Conservation (phyloP, 305 asterid species). For the Fraxinus paxiana region DNA sequence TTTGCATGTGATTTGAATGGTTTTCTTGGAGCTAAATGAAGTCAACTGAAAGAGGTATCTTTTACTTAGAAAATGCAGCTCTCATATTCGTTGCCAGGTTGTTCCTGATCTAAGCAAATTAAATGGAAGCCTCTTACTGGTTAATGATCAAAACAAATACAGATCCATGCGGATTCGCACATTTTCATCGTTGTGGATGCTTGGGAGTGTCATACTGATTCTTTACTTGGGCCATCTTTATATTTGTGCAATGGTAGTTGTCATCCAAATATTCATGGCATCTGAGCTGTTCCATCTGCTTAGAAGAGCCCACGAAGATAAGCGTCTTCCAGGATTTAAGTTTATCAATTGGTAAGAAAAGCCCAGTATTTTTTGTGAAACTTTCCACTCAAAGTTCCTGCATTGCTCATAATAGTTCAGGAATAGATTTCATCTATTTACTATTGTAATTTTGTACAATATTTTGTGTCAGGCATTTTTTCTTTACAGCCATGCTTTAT, state of each 20-base stretch:
- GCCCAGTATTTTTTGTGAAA: background rate
- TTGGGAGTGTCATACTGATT: slow-evolving; percentile 54
- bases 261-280: slow-evolving; percentile 77
- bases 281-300: slow-evolving; percentile 72
- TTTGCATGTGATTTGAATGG: background rate
- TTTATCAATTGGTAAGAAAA: slow-evolving; percentile 65
- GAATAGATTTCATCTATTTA: background rate
- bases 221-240: slow-evolving; percentile 82
- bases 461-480: slow-evolving; percentile 60
- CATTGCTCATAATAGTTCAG: slow-evolving; percentile 13
- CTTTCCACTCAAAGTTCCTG: background rate
- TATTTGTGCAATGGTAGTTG: slow-evolving; percentile 69
- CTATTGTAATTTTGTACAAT: background rate
- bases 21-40: background rate
- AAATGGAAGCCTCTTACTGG: slow-evolving; percentile 58
- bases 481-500: slow-evolving; percentile 80
- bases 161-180: slow-evolving; percentile 77
- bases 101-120: slow-evolving; percentile 45
- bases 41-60: background rate
- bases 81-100: slow-evolving; percentile 35
- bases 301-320: slow-evolving; percentile 73
- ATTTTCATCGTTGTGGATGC: slow-evolving; percentile 83
- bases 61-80: slow-evolving; percentile 11
- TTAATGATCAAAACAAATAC: slow-evolving; percentile 69
- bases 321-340: slow-evolving; percentile 86